Base-by-base conservation (phyloP, 2,329 filamentous ascomycete species). In the Fusarium multiceps region DNA sequence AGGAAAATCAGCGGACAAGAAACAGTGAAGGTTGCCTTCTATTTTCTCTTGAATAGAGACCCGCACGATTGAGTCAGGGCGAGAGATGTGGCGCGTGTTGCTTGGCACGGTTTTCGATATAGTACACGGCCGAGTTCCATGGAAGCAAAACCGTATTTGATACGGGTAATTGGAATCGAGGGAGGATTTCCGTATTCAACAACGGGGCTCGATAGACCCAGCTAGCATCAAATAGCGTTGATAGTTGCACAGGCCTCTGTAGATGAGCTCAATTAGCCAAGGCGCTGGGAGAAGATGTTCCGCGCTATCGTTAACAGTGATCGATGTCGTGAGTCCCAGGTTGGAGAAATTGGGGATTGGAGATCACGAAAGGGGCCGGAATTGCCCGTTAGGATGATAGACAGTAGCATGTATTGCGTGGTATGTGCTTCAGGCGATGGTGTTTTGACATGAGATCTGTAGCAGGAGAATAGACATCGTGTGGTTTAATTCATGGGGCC, bases 21-120 rank as follows among this genome's bases (percentile, higher is more conserved):
- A 70, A 53, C 57, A 74, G 54, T 51, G 63, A 71, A 57, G 72
- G 68, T 70, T 73, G 68, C 53, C 56, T 42, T 43, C 50, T 27
- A 40, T 69, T 66, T 58, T 55, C 43, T 46, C 18, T 48, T 57
- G 40, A 41, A 42, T 25, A 37, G 53, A 54, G 72, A 59, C 60
- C 68, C 62, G 63, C 59, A 60, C 43, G 34, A 58, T 71, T 66
- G 64, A 71, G 68, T 71, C 68, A 71, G 68, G 57, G 47, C 42
- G 42, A 60, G 59, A 65, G 45, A 71, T 61, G 68, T 68, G 47
- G 56, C 53, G 68, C 58, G 23, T 10, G n/a, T n/a, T 32, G 47
- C 63, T 66, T 66, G 55, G 43, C 63, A 62, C 37, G 32, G 63
- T 50, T 51, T 66, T 62, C 43, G n/a, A 65, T 66, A 66, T 47